These are phyloP conservation scores for Aspergillus sp. DNA, from an alignment of 2,329 filamentous ascomycete species.

Conservation along the genomic window DNA sequence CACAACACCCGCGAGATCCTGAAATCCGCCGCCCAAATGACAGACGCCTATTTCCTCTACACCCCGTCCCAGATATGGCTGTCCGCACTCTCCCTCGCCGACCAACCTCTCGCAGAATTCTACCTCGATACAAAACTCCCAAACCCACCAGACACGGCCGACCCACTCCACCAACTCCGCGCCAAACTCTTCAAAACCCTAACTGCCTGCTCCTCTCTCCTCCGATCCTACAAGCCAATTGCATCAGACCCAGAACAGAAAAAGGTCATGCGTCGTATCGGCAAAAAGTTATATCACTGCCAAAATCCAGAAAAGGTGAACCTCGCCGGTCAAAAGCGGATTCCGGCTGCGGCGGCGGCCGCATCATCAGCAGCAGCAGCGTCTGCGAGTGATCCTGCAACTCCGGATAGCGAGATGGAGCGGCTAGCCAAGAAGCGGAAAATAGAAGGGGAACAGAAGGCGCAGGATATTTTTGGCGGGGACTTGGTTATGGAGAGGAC, in stretches of 20 bases:
- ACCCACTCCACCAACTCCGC: slow-evolving; percentile 33
- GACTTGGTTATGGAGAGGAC: slow-evolving; percentile 36
- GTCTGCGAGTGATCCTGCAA: slow-evolving; percentile 23
- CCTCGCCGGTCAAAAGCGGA: slow-evolving; percentile 43
- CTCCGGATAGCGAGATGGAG: slow-evolving; percentile 38
- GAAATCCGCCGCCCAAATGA: slow-evolving; percentile 77
- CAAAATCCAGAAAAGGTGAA: slow-evolving; percentile 50
- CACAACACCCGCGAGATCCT: slow-evolving; percentile 70
- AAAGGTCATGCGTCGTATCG: slow-evolving; percentile 46
- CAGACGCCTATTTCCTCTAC: slow-evolving; percentile 96
- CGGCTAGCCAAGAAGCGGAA: slow-evolving; percentile 42
- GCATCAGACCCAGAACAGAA: slow-evolving; percentile 40
- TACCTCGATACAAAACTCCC: slow-evolving; percentile 47
- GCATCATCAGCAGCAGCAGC: slow-evolving; percentile 15
- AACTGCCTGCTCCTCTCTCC: slow-evolving; percentile 37
- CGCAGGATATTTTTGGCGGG: slow-evolving; percentile 37
- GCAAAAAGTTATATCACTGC: slow-evolving; percentile 51
- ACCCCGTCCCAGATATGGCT: slow-evolving; percentile 94
- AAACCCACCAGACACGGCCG: slow-evolving; percentile 10
- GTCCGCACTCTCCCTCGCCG: slow-evolving; percentile 73
- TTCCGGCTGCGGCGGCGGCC: slow-evolving; percentile 32
- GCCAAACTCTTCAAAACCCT: slow-evolving; percentile 40
- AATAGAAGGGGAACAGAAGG: slow-evolving; percentile 33
- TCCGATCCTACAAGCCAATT: slow-evolving; percentile 40
- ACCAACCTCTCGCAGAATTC: slow-evolving; percentile 51